These are phyloP conservation scores for Polygonum maritimum DNA, from an alignment of 148 eudicot species.

Conservation along the genomic window DNA sequence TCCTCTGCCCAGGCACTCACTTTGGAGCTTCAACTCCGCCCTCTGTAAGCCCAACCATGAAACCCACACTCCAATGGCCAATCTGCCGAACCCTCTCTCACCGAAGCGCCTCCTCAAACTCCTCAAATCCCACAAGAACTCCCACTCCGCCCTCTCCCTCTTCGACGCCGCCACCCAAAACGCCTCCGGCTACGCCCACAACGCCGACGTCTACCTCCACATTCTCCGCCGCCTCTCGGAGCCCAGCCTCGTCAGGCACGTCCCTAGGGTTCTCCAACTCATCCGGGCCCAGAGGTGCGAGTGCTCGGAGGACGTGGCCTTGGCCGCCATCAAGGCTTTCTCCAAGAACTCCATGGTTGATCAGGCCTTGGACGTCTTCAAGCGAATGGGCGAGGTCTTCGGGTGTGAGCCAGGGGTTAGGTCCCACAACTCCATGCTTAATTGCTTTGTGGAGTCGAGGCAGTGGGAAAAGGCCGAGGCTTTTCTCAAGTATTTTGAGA, in stretches of 20 bases:
- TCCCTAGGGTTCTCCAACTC: constrained; percentile 33
- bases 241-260: constrained; percentile 29
- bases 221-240: constrained; percentile 55
- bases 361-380: constrained; percentile 42
- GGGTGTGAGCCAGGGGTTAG: constrained; percentile 64
- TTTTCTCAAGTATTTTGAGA: constrained; percentile 38
- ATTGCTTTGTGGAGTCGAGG: constrained; percentile 42
- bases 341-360: constrained; percentile 45
- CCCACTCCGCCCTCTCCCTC: constrained; percentile 44
- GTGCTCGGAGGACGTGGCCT: constrained; percentile 51
- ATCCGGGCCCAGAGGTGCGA: constrained; percentile 37
- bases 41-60: constrained; percentile 9
- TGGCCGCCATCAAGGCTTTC: constrained; percentile 50
- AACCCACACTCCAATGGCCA: constrained; percentile 22
- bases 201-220: constrained; percentile 48
- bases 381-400: constrained; percentile 47
- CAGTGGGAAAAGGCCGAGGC: constrained; percentile 47
- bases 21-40: constrained; percentile 1
- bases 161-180: constrained; percentile 44
- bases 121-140: constrained; percentile 50
- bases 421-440: constrained; percentile 57
- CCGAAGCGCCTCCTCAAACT: constrained; percentile 37
- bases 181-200: constrained; percentile 25
- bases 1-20: not conserved
- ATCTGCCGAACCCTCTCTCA: constrained; percentile 36